Conservation (phyloP, 768 basidiomycete species). For the Clitopilus passeckerianus region DNA sequence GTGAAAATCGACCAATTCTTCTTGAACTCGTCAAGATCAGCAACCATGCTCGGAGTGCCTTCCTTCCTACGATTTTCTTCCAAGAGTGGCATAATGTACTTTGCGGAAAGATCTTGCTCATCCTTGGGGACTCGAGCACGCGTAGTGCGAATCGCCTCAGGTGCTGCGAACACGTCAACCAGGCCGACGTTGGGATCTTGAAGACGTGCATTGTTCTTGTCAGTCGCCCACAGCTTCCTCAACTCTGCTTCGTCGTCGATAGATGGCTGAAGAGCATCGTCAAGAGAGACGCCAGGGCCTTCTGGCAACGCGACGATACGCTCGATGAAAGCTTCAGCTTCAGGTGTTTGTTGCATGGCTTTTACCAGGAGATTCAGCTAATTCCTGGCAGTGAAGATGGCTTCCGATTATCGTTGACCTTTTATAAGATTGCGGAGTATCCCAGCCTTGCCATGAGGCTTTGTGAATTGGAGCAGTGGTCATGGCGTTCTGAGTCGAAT, state of each 20-base stretch:
- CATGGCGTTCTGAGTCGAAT: not conserved
- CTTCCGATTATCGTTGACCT: not conserved
- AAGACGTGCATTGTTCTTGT: conserved; percentile 39
- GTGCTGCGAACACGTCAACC: conserved; percentile 53
- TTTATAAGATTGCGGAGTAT: not conserved
- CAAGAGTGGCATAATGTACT: conserved; percentile 51
- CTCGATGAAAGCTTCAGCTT: conserved; percentile 17
- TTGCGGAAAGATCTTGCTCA: conserved; percentile 37
- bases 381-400: not conserved
- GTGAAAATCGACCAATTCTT: conserved; percentile 62
- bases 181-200: conserved; percentile 49
- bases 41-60: conserved; percentile 43
- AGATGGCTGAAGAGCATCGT: conserved; percentile 43
- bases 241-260: conserved; percentile 53
- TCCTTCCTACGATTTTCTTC: conserved; percentile 40
- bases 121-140: conserved; percentile 42
- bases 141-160: conserved; percentile 41
- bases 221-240: conserved; percentile 50
- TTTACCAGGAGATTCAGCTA: not conserved
- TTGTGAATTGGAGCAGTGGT: not conserved
- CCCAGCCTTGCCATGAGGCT: not conserved
- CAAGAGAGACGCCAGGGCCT: conserved; percentile 29
- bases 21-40: conserved; percentile 51
- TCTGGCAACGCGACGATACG: conserved; percentile 16
- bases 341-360: conserved; percentile 16